phyloP scores from a whole-genome alignment of 2,329 filamentous ascomycete species.

The Apiospora sp. region DNA sequence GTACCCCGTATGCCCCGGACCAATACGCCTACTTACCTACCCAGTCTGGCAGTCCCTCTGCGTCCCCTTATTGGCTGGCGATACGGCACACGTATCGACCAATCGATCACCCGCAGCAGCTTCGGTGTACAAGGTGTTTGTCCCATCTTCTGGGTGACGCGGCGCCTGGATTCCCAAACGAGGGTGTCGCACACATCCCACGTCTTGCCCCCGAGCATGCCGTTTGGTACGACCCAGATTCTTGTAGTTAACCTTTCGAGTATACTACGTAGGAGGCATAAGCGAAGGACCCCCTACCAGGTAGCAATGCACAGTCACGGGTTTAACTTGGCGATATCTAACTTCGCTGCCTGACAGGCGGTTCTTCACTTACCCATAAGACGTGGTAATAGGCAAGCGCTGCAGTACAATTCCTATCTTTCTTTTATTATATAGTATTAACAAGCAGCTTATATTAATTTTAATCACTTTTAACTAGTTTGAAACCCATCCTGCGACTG shows the following conservation, averaged over 20 bases:
- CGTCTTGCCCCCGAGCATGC: background rate
- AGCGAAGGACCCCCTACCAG: no score
- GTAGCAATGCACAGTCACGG: no score
- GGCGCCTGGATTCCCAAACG: background rate
- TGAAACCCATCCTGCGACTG: no score
- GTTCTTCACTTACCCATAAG: no score
- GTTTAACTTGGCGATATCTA: no score
- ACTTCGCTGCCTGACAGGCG: no score
- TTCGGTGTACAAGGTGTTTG: background rate
- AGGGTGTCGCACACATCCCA: conserved; percentile 4
- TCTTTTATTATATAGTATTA: no score
- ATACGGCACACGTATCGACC: conserved; percentile 2
- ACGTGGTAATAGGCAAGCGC: no score
- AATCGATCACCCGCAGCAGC: background rate
- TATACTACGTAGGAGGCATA: no score
- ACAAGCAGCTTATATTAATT: no score
- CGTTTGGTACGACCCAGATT: background rate
- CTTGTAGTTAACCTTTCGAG: background rate
- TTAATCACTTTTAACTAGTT: no score
- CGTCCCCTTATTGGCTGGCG: background rate
- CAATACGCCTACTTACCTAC: background rate
- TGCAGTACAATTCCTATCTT: no score
- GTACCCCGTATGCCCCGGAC: background rate
- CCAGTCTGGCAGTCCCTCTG: background rate
- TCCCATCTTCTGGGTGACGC: conserved; percentile 1